phyloP scores from a whole-genome alignment of 306 rosid species.

The Vachellia pachyceras region DNA sequence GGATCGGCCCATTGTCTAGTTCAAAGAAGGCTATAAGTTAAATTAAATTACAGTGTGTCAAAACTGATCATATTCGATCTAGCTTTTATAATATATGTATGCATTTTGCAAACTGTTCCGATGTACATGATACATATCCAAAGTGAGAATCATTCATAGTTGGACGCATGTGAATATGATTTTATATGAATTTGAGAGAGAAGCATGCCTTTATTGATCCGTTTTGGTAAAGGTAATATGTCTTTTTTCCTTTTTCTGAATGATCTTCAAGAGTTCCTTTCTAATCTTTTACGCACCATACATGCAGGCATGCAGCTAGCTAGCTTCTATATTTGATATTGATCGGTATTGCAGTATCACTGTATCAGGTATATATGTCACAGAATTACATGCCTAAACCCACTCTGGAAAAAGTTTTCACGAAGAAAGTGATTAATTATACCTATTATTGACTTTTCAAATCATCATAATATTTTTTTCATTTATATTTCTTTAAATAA shows the following conservation, averaged over 20 bases:
- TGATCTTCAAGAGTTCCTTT: neutral
- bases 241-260: neutral
- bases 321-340: neutral
- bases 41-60: no score
- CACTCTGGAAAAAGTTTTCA: neutral
- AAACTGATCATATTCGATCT: neutral
- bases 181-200: slow-evolving; percentile 13
- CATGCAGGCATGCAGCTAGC: no score
- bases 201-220: neutral
- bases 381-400: neutral
- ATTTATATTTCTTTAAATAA: neutral
- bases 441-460: neutral
- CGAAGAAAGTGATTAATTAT: neutral
- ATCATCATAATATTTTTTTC: neutral
- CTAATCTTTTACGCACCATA: neutral
- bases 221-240: neutral
- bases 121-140: neutral
- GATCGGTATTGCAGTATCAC: neutral
- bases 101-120: slow-evolving; percentile 15
- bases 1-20: no score
- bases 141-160: neutral
- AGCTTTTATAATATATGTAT: neutral
- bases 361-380: neutral
- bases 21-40: neutral
- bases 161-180: slow-evolving; percentile 16